These are phyloP conservation scores for Ramalina intermedia DNA, from an alignment of 495 filamentous ascomycete genomes.

Conservation along the genomic window DNA sequence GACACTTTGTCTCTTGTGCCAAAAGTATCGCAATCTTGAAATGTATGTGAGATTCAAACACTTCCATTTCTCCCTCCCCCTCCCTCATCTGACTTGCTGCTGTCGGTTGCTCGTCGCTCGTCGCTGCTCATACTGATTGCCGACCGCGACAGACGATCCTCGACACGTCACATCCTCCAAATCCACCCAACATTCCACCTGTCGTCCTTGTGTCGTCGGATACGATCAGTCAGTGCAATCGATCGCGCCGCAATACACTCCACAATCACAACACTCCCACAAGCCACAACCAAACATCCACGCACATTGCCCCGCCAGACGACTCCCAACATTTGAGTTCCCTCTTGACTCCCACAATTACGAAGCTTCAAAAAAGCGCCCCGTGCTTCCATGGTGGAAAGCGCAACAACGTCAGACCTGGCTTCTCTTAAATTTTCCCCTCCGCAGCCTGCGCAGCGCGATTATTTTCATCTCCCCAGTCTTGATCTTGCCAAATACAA, in stretches of 20 bases:
- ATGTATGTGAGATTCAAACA: not conserved
- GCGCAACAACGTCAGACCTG: conserved; percentile 3
- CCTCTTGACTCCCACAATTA: not conserved
- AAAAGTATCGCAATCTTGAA: not conserved
- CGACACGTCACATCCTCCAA: not conserved
- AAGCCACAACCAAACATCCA: not conserved
- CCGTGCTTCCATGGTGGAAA: not conserved
- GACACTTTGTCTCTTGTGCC: not conserved
- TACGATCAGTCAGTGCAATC: too few species aligned
- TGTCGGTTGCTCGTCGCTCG: not conserved
- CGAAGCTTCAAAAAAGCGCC: not conserved
- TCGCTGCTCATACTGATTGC: not conserved
- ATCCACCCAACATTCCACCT: not conserved
- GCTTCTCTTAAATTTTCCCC: conserved; percentile 2
- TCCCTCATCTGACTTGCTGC: not conserved
- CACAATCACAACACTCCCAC: not conserved
- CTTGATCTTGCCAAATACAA: conserved; percentile 6
- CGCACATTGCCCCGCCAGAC: not conserved
- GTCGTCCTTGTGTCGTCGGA: too few species aligned
- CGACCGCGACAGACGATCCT: not conserved
- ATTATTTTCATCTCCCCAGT: conserved; percentile 8
- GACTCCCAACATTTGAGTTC: not conserved
- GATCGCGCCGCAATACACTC: not conserved
- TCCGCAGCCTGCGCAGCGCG: conserved; percentile 6
- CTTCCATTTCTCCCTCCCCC: not conserved